phyloP scores from a whole-genome alignment of 805 yeast genomes.

The Ogataea trehaloabstinens region DNA sequence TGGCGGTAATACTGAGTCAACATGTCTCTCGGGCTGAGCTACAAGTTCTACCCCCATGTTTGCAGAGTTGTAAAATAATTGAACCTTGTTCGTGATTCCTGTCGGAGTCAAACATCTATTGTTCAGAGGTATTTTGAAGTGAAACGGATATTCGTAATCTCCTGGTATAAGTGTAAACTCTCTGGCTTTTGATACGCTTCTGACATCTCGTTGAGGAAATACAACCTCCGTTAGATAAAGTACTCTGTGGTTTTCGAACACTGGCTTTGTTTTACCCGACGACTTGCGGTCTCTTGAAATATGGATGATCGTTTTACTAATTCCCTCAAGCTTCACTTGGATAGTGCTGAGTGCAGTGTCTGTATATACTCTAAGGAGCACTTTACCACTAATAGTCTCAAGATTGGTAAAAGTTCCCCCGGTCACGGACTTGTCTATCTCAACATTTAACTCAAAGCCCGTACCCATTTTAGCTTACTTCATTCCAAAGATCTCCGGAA shows the following conservation, averaged over 20 bases:
- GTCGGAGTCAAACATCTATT: constrained; percentile 33
- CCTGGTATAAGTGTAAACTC: constrained; percentile 52
- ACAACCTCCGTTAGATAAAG: constrained; percentile 49
- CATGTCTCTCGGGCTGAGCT: constrained; percentile 14
- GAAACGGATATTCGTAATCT: constrained; percentile 47
- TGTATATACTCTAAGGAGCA: constrained; percentile 37
- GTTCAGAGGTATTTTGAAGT: constrained; percentile 42
- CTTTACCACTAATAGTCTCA: constrained; percentile 42
- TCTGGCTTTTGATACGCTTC: constrained; percentile 40
- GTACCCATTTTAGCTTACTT: too few species aligned
- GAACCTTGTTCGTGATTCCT: constrained; percentile 13
- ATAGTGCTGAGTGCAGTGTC: constrained; percentile 45
- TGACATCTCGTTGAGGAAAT: constrained; percentile 51
- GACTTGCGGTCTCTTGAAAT: constrained; percentile 24
- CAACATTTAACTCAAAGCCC: constrained; percentile 15
- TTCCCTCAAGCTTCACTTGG: constrained; percentile 53
- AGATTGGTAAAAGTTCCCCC: constrained; percentile 47
- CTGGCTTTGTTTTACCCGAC: constrained; percentile 11
- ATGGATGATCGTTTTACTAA: constrained; percentile 37
- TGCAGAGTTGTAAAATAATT: constrained; percentile 6
- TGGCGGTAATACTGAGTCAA: constrained; percentile 24
- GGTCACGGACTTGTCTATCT: constrained; percentile 21
- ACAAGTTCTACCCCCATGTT: constrained; percentile 12
- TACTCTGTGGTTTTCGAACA: constrained; percentile 41
- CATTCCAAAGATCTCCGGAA: too few species aligned